Evolutionary conservation across 768 basidiomycete species (phyloP).

Genomic region (Lentinula aciculospora): DNA sequence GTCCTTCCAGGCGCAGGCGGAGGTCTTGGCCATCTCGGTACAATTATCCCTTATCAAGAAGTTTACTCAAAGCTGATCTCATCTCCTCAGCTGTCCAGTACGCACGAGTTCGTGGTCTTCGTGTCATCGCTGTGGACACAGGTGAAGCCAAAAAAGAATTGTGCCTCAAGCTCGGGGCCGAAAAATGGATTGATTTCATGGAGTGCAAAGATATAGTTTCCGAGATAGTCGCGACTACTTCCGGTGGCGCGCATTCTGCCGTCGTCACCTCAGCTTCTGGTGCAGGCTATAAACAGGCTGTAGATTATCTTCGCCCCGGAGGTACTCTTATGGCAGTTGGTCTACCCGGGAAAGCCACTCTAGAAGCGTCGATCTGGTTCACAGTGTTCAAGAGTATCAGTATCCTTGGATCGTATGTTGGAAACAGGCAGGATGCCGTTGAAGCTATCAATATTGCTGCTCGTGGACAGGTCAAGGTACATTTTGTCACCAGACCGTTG

Average conservation of each 20-base stretch:
- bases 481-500: constrained; percentile 41
- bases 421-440: constrained; percentile 78
- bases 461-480: constrained; percentile 61
- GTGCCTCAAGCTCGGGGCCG: constrained; percentile 45
- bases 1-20: constrained; percentile 77
- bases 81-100: constrained; percentile 60
- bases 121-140: constrained; percentile 68
- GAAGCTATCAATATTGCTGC: constrained; percentile 80
- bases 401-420: constrained; percentile 40
- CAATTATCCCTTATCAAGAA: not conserved
- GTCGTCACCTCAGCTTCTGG: constrained; percentile 55
- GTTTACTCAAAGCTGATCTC: not conserved
- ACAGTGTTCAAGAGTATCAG: constrained; percentile 60
- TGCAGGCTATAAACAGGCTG: constrained; percentile 45
- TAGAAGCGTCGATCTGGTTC: constrained; percentile 66
- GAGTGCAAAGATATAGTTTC: constrained; percentile 51
- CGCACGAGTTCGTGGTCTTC: constrained; percentile 69
- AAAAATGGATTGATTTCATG: constrained; percentile 77
- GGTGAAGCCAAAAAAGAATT: constrained; percentile 69
- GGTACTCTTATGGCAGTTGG: constrained; percentile 80
- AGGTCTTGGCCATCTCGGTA: constrained; percentile 79
- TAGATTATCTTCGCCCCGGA: constrained; percentile 70
- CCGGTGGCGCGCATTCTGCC: constrained; percentile 72
- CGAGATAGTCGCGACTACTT: constrained; percentile 55
- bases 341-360: constrained; percentile 55